Evolutionary conservation across 2,329 filamentous ascomycete genomes (phyloP).

Genomic region (Verticillium longisporum): DNA sequence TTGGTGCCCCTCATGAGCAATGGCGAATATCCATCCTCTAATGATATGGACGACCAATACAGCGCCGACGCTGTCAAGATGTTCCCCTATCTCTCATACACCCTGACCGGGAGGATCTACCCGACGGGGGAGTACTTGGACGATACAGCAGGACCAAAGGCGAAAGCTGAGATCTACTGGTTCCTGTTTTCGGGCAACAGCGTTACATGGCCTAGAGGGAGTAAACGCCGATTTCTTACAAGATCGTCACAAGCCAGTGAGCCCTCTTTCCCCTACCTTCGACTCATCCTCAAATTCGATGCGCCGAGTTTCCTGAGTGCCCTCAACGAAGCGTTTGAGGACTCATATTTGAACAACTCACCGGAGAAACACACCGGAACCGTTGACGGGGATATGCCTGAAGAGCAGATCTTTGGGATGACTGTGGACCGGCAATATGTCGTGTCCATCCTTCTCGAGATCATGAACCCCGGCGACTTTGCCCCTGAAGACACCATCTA

Average conservation of each 20-base stretch:
- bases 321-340: constrained; percentile 95
- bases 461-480: constrained; percentile 77
- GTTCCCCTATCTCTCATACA: constrained; percentile 91
- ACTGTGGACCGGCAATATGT: constrained; percentile 89
- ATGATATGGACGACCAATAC: constrained; percentile 50
- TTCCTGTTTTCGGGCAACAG: constrained; percentile 85
- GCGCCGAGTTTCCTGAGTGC: constrained; percentile 89
- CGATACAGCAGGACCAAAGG: constrained; percentile 64
- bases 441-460: constrained; percentile 80
- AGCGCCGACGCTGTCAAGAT: constrained; percentile 77
- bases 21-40: constrained; percentile 42
- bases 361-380: constrained; percentile 55
- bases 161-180: constrained; percentile 86
- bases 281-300: constrained; percentile 80
- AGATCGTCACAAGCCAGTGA: constrained; percentile 49
- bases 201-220: constrained; percentile 66
- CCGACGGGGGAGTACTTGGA: constrained; percentile 73
- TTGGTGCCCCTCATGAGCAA: constrained; percentile 51
- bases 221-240: constrained; percentile 53
- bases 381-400: constrained; percentile 43
- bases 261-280: constrained; percentile 78
- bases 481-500: constrained; percentile 80
- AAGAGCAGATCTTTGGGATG: constrained; percentile 60
- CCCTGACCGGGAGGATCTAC: constrained; percentile 84
- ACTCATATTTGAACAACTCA: constrained; percentile 81